Percentiles rank a stretch among this genome's conserved stretches.
phyloP scores from a whole-genome alignment of 176 grass and related monocot species.

The Aegilops sharonensis region DNA sequence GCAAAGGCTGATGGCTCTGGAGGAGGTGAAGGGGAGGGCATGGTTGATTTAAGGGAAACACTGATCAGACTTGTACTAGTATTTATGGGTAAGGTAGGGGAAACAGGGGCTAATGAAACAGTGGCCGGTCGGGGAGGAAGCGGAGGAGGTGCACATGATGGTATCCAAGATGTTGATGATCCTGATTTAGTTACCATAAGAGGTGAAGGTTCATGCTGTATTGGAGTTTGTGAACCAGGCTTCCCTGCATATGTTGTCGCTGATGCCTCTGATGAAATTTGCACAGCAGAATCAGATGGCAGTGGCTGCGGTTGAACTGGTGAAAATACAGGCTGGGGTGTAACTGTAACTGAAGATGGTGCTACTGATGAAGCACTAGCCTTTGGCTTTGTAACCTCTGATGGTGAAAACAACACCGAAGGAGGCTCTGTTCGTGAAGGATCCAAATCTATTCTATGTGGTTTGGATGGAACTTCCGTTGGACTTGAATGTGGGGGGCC shows the following conservation, averaged over 20 bases:
- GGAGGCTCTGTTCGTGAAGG: neutral
- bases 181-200: conserved; percentile 28
- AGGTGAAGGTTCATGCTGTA: conserved; percentile 25
- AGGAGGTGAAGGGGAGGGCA: conserved; percentile 30
- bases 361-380: conserved; percentile 29
- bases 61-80: conserved; percentile 32
- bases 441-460: conserved; percentile 9
- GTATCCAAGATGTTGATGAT: conserved; percentile 37
- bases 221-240: conserved; percentile 36
- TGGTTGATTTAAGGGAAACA: conserved; percentile 39
- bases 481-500: conserved; percentile 27
- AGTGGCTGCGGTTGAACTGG: neutral
- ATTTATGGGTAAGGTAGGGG: conserved; percentile 25
- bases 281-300: conserved; percentile 15
- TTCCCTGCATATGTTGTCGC: neutral
- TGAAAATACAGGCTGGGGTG: neutral
- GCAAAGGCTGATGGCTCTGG: conserved; percentile 35
- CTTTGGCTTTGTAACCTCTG: conserved; percentile 27
- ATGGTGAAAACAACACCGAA: conserved; percentile 24
- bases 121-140: conserved; percentile 48
- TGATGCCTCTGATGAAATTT: conserved; percentile 18
- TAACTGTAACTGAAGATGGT: conserved; percentile 23
- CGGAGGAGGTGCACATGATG: conserved; percentile 31
- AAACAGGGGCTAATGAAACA: conserved; percentile 31
- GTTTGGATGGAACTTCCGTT: conserved; percentile 5